These are phyloP conservation scores for Telfairia occidentalis DNA, from an alignment of 331 rosid species.

Conservation along the genomic window DNA sequence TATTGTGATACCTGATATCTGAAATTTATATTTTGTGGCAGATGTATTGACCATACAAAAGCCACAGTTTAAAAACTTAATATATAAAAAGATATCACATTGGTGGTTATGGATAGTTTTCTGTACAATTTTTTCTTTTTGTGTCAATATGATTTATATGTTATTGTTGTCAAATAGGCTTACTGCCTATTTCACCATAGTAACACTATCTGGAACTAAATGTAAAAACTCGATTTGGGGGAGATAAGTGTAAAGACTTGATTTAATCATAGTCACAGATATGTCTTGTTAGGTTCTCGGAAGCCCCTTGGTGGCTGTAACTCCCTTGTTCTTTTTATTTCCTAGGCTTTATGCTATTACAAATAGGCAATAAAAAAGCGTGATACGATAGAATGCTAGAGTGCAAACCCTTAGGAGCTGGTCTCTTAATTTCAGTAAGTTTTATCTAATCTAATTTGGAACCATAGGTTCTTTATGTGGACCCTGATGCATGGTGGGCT, in stretches of 20 bases:
- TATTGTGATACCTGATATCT: not conserved
- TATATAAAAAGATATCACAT: not conserved
- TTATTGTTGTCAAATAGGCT: not conserved
- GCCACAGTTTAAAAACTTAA: not conserved
- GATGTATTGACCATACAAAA: not conserved
- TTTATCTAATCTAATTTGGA: not conserved
- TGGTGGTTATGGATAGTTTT: not conserved
- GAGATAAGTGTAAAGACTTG: not conserved
- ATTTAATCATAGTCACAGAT: not conserved
- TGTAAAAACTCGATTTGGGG: not conserved
- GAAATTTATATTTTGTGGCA: not conserved
- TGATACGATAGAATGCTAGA: not conserved
- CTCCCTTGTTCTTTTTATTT: not conserved
- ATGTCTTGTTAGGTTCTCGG: slow-evolving; percentile 1
- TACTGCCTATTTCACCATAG: not conserved
- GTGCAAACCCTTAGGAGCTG: not conserved
- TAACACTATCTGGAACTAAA: not conserved
- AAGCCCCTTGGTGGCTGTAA: not conserved
- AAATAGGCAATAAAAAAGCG: not conserved
- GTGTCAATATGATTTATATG: not conserved
- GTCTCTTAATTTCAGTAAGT: not conserved
- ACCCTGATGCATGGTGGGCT: not conserved
- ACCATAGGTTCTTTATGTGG: not conserved
- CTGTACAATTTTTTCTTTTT: not conserved
- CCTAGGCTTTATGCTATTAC: not conserved